A percentile compares a stretch with the other conserved stretches of the same genome.
Conservation (phyloP, 2,329 filamentous ascomycete genomes). For the Cladosporium sp. region DNA sequence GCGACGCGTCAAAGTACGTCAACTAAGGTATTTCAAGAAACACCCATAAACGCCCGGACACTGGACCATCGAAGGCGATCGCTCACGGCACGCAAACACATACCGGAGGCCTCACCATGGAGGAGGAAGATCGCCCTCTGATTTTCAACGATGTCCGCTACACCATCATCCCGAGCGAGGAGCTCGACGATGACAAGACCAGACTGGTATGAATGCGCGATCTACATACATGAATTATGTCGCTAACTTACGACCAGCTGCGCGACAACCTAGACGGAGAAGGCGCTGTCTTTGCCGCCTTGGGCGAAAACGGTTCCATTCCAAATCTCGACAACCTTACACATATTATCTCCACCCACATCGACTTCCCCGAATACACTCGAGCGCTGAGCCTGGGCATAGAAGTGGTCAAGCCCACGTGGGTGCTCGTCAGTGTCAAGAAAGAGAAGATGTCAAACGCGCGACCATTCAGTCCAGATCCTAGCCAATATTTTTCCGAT, state of each 20-base stretch:
- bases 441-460: constrained; percentile 70
- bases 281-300: constrained; percentile 45
- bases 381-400: constrained; percentile 72
- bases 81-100: not conserved
- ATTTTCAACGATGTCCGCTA: constrained; percentile 39
- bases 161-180: constrained; percentile 40
- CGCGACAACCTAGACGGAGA: constrained; percentile 14
- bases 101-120: not conserved
- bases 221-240: not conserved
- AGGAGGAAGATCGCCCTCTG: not conserved
- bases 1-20: not conserved
- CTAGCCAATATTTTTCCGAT: constrained; percentile 81
- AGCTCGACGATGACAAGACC: constrained; percentile 19
- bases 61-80: not conserved
- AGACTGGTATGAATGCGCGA: not conserved
- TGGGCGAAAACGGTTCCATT: constrained; percentile 38
- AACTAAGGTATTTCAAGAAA: not conserved
- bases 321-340: constrained; percentile 47
- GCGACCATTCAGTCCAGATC: constrained; percentile 84
- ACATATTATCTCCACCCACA: constrained; percentile 69
- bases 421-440: constrained; percentile 69
- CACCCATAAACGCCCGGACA: not conserved
- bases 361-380: constrained; percentile 86
- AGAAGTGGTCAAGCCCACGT: constrained; percentile 75
- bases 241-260: not conserved